Evolutionary conservation across 805 yeast genomes (phyloP).

Genomic region (Blastobotrys robertii): DNA sequence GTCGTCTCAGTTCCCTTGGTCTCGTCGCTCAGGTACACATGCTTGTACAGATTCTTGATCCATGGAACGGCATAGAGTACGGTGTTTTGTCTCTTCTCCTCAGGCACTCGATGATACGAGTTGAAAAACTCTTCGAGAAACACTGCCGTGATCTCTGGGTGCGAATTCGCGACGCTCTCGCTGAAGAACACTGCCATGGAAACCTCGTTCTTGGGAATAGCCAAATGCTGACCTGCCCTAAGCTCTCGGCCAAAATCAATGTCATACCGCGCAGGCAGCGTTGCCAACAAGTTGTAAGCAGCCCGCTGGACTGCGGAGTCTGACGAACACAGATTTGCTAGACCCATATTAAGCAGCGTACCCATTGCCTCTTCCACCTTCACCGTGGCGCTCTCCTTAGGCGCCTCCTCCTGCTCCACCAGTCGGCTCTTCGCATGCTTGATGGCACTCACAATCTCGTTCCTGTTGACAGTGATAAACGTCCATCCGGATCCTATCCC

Average conservation of each 20-base stretch:
- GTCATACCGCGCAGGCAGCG: constrained; percentile 49
- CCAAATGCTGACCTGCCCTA: constrained; percentile 46
- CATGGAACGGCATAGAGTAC: constrained; percentile 58
- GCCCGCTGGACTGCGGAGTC: constrained; percentile 51
- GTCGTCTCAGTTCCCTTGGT: constrained; percentile 52
- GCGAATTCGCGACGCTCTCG: constrained; percentile 41
- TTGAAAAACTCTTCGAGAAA: constrained; percentile 42
- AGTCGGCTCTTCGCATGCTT: constrained; percentile 10
- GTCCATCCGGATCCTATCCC: constrained; percentile 4
- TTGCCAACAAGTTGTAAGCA: constrained; percentile 53
- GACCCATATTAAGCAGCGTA: constrained; percentile 50
- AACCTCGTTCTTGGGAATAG: constrained; percentile 59
- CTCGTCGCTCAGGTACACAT: constrained; percentile 44
- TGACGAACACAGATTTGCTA: constrained; percentile 57
- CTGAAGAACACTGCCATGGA: constrained; percentile 52
- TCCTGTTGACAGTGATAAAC: constrained; percentile 7
- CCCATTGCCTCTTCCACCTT: constrained; percentile 39
- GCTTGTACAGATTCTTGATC: constrained; percentile 54
- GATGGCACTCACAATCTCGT: constrained; percentile 19
- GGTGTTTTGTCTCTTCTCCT: constrained; percentile 29
- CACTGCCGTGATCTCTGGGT: constrained; percentile 52
- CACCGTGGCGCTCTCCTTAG: background rate
- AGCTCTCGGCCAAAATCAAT: constrained; percentile 50
- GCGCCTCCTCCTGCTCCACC: constrained; percentile 3
- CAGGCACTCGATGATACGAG: constrained; percentile 28